phyloP scores from a whole-genome alignment of 1,284 basidiomycete species.

The Tilletia walkeri region DNA sequence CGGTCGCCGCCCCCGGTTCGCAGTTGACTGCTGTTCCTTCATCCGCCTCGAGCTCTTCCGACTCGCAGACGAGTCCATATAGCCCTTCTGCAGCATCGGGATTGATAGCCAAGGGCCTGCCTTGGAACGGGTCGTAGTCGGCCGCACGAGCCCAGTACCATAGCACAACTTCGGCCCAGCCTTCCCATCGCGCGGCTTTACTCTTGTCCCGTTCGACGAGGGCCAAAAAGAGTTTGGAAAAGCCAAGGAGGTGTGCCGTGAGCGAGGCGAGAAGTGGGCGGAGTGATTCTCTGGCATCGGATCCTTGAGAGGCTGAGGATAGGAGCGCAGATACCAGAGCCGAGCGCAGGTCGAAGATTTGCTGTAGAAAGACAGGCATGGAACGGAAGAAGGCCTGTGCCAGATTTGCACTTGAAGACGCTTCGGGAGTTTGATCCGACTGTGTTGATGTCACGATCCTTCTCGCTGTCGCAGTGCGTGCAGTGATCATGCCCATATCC shows the following conservation, averaged over 20 bases:
- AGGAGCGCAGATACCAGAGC: slow-evolving; percentile 9
- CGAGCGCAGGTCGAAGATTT: slow-evolving; percentile 23
- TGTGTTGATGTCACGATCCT: not conserved
- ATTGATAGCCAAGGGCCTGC: not conserved
- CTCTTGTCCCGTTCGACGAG: slow-evolving; percentile 44
- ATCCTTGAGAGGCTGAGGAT: not conserved
- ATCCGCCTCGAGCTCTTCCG: not conserved
- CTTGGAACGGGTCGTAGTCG: not conserved
- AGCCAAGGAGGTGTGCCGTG: slow-evolving; percentile 47
- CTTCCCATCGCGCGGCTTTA: slow-evolving; percentile 47
- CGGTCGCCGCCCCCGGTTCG: slow-evolving; percentile 24
- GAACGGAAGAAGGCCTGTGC: slow-evolving; percentile 48
- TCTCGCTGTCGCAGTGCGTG: slow-evolving; percentile 20
- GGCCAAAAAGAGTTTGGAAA: slow-evolving; percentile 51
- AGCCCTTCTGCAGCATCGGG: not conserved
- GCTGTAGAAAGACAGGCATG: slow-evolving; percentile 41
- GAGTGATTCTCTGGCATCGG: not conserved
- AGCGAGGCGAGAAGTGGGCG: slow-evolving; percentile 32
- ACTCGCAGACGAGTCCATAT: not conserved
- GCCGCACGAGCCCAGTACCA: slow-evolving; percentile 49
- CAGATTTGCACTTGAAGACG: slow-evolving; percentile 34
- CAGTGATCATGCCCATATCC: slow-evolving; percentile 47
- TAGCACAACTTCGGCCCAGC: slow-evolving; percentile 48
- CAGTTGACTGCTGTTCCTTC: not conserved
- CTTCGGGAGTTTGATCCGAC: slow-evolving; percentile 18